Base-by-base conservation (phyloP, 2,329 filamentous ascomycete species). In the Colletotrichum lupini region DNA sequence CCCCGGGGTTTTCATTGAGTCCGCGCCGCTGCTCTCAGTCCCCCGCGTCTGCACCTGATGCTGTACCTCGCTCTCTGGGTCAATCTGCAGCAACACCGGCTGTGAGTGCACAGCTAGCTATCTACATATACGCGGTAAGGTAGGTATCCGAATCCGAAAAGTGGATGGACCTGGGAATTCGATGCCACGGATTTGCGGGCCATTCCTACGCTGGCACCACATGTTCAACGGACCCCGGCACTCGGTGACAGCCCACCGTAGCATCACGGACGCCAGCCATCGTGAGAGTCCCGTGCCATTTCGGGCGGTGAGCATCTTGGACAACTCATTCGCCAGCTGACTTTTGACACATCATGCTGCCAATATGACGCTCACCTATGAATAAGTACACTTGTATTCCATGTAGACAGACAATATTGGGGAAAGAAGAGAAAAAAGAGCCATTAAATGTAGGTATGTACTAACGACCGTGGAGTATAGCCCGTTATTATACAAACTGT, bases 401-500 rank as follows among this genome's bases (percentile, higher is more conserved):
- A 26, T 28, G 24, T 24, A 37, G n/a, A 1, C 42, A 19, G 6
- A 49, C 19, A 42, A 30, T 1, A n/a, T 8, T 19, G 11, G 3
- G 19, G 42, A 26, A 67, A 67, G 52, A 59, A 42, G 37, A n/a
- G 55, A 55, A 67, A 58, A 35, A 58, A 58, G 62, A 68, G 63
- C 68, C 62, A 74, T 72, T 74, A 74, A 74, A 72, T 70, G 60
- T 74, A 73, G 56, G 42, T 70, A 74, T 75, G 71, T 73, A 70
- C 66, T 74, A 76, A 73, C 74, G 73, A 76, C 68, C 63, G 73
- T 75, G 73, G 70, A 74, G 68, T 72, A 68, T 76, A 75, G 70
- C 64, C 73, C 67, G 66, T 66, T 76, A 74, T 75, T 73, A 76
- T 76, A 76, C 74, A 76, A 75, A 76, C 64, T 75, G 71, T 63